These are phyloP conservation scores for Stephanodiscus minutulus DNA, from an alignment of 108 stramenopile genomes.

Conservation along the genomic window DNA sequence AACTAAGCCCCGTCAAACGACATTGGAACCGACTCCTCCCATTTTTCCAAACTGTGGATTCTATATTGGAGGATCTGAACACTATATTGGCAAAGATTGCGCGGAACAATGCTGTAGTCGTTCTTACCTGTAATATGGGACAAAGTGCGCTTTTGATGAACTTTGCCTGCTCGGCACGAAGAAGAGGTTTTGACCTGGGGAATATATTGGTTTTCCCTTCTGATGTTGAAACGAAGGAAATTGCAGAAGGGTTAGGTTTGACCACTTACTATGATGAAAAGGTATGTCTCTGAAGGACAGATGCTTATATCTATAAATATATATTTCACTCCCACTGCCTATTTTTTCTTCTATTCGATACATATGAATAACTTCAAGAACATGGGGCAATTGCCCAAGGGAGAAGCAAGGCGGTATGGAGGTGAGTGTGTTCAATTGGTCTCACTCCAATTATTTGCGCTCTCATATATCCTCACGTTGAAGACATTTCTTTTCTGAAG, in stretches of 20 bases:
- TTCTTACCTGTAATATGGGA: constrained; percentile 53
- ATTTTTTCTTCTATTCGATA: not conserved
- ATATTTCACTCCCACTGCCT: not conserved
- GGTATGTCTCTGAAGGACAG: constrained; percentile 35
- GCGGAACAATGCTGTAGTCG: constrained; percentile 55
- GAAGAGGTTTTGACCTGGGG: constrained; percentile 49
- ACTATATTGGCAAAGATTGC: constrained; percentile 54
- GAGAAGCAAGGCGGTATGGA: constrained; percentile 69
- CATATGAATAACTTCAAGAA: constrained; percentile 26
- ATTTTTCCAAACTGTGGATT: constrained; percentile 52
- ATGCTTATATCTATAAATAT: not conserved
- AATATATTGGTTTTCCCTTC: constrained; percentile 81
- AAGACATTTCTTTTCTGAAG: not conserved
- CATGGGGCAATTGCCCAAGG: constrained; percentile 57
- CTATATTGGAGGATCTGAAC: constrained; percentile 38
- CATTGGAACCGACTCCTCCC: constrained; percentile 53
- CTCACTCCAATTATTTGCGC: not conserved
- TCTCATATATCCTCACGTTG: not conserved
- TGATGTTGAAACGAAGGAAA: constrained; percentile 71
- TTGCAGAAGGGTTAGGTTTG: constrained; percentile 73
- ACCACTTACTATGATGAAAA: constrained; percentile 73
- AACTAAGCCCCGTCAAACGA: constrained; percentile 30
- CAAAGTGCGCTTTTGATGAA: constrained; percentile 58
- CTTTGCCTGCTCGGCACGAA: constrained; percentile 56
- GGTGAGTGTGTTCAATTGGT: not conserved